These are phyloP conservation scores for Sisymbrium irio DNA, from an alignment of 345 rosid species.

Conservation along the genomic window DNA sequence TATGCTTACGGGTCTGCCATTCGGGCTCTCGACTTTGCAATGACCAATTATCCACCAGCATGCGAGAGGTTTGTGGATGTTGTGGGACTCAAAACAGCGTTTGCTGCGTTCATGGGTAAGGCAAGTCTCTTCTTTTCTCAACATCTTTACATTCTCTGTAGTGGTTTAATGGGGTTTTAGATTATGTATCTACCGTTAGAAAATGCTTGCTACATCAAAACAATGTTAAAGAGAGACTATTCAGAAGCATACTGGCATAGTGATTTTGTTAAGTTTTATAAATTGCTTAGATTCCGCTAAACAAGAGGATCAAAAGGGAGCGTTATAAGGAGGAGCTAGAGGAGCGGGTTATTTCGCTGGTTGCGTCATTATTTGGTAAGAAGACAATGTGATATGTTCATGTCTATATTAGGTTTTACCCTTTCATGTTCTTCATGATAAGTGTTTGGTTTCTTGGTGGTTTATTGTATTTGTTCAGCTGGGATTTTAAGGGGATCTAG, in stretches of 20 bases:
- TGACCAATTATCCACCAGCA: constrained; percentile 96
- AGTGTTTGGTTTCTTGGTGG: constrained; percentile 13
- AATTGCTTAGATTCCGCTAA: constrained; percentile 64
- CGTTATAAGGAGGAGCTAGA: constrained; percentile 85
- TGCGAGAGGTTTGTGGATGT: constrained; percentile 97
- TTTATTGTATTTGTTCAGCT: constrained; percentile 42
- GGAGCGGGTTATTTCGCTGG: constrained; percentile 73
- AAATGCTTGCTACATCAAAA: background rate
- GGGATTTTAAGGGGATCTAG: constrained; percentile 89
- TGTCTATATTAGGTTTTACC: background rate
- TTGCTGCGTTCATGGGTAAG: constrained; percentile 99
- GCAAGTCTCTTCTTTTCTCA: constrained; percentile 50
- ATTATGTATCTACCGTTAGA: background rate
- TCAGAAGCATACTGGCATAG: background rate
- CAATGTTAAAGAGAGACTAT: background rate
- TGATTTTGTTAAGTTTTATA: constrained; percentile 11
- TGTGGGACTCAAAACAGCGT: constrained; percentile 89
- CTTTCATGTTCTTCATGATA: background rate
- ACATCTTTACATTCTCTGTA: background rate
- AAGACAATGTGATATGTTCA: constrained; percentile 38
- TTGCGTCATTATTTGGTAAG: constrained; percentile 96
- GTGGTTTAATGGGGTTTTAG: background rate
- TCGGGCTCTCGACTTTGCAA: constrained; percentile 88
- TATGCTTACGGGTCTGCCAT: constrained; percentile 91
- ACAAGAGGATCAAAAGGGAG: constrained; percentile 87